Evolutionary conservation across 2,329 filamentous ascomycete species (phyloP).

Genomic region (Alternaria sp.): DNA sequence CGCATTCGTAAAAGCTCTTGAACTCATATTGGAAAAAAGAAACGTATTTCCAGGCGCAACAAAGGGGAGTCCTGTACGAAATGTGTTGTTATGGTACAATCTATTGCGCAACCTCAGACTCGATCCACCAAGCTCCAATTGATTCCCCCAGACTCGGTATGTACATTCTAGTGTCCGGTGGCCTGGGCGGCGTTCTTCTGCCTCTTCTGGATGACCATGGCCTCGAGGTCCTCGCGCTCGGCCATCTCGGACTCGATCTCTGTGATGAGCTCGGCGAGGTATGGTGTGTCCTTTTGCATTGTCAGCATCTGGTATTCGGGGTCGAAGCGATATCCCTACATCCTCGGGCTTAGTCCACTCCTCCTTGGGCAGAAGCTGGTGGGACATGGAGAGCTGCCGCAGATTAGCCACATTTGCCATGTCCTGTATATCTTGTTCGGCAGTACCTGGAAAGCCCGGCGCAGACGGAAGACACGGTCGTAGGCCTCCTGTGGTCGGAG

Average conservation of each 20-base stretch:
- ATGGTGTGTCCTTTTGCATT: conserved; percentile 64
- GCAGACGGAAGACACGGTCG: conserved; percentile 96
- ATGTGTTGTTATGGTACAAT: conserved; percentile 48
- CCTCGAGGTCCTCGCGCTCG: conserved; percentile 73
- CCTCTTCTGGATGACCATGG: conserved; percentile 63
- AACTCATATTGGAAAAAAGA: background rate
- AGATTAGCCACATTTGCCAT: conserved; percentile 21
- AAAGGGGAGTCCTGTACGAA: conserved; percentile 17
- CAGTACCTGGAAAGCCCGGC: conserved; percentile 86
- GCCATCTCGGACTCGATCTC: conserved; percentile 71
- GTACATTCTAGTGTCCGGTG: conserved; percentile 33
- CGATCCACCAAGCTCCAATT: conserved; percentile 16
- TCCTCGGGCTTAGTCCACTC: conserved; percentile 73
- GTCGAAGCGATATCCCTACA: conserved; percentile 50
- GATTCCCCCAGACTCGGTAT: conserved; percentile 22
- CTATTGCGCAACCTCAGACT: conserved; percentile 45
- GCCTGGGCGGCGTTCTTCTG: conserved; percentile 27
- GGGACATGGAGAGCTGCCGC: conserved; percentile 67
- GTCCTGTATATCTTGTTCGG: background rate
- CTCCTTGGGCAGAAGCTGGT: conserved; percentile 67
- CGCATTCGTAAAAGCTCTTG: background rate
- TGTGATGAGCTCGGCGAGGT: conserved; percentile 70
- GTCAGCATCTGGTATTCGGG: conserved; percentile 17
- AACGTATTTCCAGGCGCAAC: conserved; percentile 4
- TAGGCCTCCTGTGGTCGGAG: conserved; percentile 89